Evolutionary conservation across 2,329 filamentous ascomycete species (phyloP).

Genomic region (Ophiostoma angusticollis): DNA sequence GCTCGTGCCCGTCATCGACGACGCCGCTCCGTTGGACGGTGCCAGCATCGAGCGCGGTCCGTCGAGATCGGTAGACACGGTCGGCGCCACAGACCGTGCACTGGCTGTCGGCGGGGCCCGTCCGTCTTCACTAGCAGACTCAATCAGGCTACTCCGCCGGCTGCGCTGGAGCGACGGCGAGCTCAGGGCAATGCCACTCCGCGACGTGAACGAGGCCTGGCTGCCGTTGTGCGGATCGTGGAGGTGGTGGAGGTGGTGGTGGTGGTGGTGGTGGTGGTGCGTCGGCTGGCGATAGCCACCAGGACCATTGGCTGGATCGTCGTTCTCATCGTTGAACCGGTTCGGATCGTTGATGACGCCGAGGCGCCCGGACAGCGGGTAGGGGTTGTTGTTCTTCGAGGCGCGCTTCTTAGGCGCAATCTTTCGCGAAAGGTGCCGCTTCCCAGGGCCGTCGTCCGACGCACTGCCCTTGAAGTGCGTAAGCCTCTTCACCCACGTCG

Average conservation of each 20-base stretch:
- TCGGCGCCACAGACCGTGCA: constrained; percentile 63
- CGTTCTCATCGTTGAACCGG: constrained; percentile 1
- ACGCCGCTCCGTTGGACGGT: constrained; percentile 53
- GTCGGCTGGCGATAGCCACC: neutral
- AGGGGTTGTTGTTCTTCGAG: constrained; percentile 74
- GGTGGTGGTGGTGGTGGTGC: constrained; percentile 1
- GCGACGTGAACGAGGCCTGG: constrained; percentile 41
- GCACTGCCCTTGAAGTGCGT: constrained; percentile 64
- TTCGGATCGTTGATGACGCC: constrained; percentile 8
- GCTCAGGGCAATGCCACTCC: constrained; percentile 35
- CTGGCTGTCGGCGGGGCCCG: constrained; percentile 45
- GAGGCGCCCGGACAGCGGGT: constrained; percentile 63
- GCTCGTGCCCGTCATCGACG: constrained; percentile 59
- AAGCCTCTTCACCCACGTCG: constrained; percentile 88
- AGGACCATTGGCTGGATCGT: neutral
- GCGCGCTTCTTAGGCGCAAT: constrained; percentile 42
- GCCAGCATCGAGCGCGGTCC: constrained; percentile 61
- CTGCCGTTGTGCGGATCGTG: constrained; percentile 26
- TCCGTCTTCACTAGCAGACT: constrained; percentile 49
- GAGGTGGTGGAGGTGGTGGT: neutral
- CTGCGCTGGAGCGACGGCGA: constrained; percentile 40
- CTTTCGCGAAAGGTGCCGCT: constrained; percentile 29
- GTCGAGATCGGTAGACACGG: constrained; percentile 72
- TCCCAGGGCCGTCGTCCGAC: constrained; percentile 43
- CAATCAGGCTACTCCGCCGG: constrained; percentile 41